These are phyloP conservation scores for Trichomonas tenax DNA, from an alignment of 208 protist species.

Conservation along the genomic window DNA sequence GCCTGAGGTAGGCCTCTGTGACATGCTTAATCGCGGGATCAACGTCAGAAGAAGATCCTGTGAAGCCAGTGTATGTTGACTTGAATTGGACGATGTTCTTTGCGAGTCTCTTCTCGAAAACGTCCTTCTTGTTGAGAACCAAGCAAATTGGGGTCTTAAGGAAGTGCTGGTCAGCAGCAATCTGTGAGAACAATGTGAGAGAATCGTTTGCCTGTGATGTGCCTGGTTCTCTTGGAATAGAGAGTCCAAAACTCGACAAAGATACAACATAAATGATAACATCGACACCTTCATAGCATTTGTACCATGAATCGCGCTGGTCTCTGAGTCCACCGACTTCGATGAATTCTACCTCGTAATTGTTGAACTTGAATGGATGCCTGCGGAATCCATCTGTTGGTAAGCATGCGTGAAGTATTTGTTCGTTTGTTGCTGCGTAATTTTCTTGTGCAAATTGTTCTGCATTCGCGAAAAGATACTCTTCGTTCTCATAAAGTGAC, in stretches of 20 bases:
- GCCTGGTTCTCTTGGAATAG: neutral
- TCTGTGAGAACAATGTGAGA: neutral
- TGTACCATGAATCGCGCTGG: constrained; percentile 31
- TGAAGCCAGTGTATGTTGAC: neutral
- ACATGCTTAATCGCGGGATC: neutral
- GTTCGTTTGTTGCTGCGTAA: constrained; percentile 24
- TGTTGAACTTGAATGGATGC: neutral
- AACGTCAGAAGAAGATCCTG: neutral
- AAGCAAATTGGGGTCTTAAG: neutral
- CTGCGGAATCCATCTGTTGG: neutral
- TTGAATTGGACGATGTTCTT: neutral
- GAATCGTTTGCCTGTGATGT: neutral
- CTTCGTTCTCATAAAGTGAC: neutral
- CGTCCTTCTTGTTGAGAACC: neutral
- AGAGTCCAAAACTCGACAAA: neutral
- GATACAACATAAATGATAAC: constrained; percentile 26
- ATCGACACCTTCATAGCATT: constrained; percentile 32
- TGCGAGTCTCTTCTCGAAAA: neutral
- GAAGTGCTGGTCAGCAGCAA: neutral
- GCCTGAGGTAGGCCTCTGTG: neutral
- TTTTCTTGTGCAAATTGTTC: neutral
- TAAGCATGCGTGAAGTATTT: constrained; percentile 17
- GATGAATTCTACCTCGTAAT: constrained; percentile 18
- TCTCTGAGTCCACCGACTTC: constrained; percentile 37
- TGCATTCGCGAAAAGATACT: constrained; percentile 17